A percentile compares a stretch with the other conserved stretches of the same genome.
phyloP scores from a whole-genome alignment of 148 eudicot genomes.

The Beta vulgaris region DNA sequence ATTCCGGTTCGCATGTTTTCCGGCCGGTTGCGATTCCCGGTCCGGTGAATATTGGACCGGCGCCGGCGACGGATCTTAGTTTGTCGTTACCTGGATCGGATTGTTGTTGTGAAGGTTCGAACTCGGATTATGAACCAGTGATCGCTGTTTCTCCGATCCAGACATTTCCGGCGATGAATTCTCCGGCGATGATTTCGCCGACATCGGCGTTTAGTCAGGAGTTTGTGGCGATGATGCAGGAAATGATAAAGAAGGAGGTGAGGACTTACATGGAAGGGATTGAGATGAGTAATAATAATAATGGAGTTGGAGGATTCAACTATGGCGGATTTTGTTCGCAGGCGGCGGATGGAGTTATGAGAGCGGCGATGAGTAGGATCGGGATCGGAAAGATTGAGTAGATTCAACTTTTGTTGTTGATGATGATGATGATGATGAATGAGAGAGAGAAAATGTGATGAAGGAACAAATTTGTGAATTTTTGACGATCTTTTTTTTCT shows the following conservation, averaged over 20 bases:
- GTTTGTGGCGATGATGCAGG: slow-evolving; percentile 74
- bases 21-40: slow-evolving; percentile 53
- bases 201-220: slow-evolving; percentile 46
- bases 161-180: background rate
- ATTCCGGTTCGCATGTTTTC: slow-evolving; percentile 45
- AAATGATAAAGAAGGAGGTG: slow-evolving; percentile 80
- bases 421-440: background rate
- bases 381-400: slow-evolving; percentile 62
- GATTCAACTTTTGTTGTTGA: too few species aligned
- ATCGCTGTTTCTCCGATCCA: background rate
- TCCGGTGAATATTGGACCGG: slow-evolving; percentile 25
- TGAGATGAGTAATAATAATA: slow-evolving; percentile 22
- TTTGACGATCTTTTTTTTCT: background rate
- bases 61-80: slow-evolving; percentile 41
- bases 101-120: slow-evolving; percentile 27
- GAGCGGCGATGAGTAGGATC: slow-evolving; percentile 48
- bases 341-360: slow-evolving; percentile 46
- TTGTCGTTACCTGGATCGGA: slow-evolving; percentile 65
- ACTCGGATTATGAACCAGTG: slow-evolving; percentile 7
- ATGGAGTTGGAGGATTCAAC: background rate
- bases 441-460: background rate
- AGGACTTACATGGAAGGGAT: slow-evolving; percentile 68
- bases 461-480: background rate
- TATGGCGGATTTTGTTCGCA: slow-evolving; percentile 37
- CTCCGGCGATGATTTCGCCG: background rate